These are phyloP conservation scores for Amanita molliuscula DNA, from an alignment of 768 basidiomycete species.

Conservation along the genomic window DNA sequence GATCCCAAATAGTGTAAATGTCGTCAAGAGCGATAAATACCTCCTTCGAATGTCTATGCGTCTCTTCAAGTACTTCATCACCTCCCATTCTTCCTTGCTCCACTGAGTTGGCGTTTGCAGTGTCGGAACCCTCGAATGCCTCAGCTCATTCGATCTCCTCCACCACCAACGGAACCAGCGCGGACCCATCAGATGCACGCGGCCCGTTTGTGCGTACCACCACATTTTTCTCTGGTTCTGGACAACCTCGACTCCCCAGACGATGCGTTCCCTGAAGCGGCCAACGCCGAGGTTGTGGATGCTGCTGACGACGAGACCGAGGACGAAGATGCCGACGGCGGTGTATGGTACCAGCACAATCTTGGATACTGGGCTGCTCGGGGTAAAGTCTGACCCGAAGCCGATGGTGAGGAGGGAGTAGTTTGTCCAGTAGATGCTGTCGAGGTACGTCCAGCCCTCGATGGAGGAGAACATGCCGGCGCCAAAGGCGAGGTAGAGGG, in stretches of 20 bases:
- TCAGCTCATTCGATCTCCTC: background rate
- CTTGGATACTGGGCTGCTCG: constrained; percentile 14
- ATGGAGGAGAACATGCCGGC: constrained; percentile 25
- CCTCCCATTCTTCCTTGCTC: constrained; percentile 25
- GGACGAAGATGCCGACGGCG: constrained; percentile 24
- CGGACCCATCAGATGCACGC: background rate
- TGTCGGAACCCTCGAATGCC: constrained; percentile 10
- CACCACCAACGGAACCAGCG: background rate
- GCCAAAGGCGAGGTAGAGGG: constrained; percentile 27
- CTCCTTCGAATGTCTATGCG: constrained; percentile 15
- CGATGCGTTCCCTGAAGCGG: constrained; percentile 23
- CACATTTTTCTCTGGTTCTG: constrained; percentile 21
- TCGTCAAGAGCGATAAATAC: constrained; percentile 19
- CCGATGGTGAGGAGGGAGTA: constrained; percentile 33
- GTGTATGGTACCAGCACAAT: constrained; percentile 28
- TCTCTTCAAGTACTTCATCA: constrained; percentile 24
- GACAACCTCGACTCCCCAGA: constrained; percentile 16
- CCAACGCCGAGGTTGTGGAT: constrained; percentile 29
- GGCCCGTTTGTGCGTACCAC: constrained; percentile 7
- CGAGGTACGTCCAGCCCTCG: constrained; percentile 26
- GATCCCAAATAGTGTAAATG: constrained; percentile 17
- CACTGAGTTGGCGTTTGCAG: constrained; percentile 15
- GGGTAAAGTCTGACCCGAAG: constrained; percentile 28
- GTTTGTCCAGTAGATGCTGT: constrained; percentile 32
- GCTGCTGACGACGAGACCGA: constrained; percentile 28